Evolutionary conservation across 192 early-diverging fungal genomes (phyloP), one percentile per base, ranked within the genome.

Genomic region (Umbelopsis vinacea): DNA sequence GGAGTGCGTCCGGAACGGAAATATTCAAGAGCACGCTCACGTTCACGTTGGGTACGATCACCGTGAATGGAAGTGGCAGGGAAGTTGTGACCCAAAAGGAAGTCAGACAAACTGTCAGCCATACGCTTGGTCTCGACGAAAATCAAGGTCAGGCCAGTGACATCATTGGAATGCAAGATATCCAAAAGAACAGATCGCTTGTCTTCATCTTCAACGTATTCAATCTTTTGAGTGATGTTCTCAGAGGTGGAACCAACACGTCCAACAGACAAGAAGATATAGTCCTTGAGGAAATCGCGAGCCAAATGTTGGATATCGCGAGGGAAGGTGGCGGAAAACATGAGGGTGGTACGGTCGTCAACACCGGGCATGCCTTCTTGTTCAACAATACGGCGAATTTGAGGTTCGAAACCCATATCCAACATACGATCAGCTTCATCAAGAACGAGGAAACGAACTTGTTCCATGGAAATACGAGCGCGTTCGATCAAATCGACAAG

Each of bases 361-460:
- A 96, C 89, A 52, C 81, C 83, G 71, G 80, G 89, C 89, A 81
- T 94, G 75, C 81, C 86, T 85, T 88, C 84, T 91, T 94, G 71
- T 85, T 87, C 91, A 60, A 97, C 90, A 78, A 99, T 95, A 67
- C 93, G 90, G 72, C 90, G 87, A 74, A 98, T 97, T 74, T 95
- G 93, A 69, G 91, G 92, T 76, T 99, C 94, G 85, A 97, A 97
- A 70, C 94, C 96, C 79, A 92, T 90, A 75, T 99, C 96, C 76
- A 98, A 87, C 97, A 97, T 98, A 71, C 97, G 91, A 85, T 98
- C 97, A 29, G 95, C 96, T 82, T 98, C 96, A 74, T 99, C 96
- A 40, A 98, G 86, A 37, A 99, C 96, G 57, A 98, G 81, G 75
- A 90, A 99, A 29, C 86, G 82, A 4, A 96, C 91, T 40, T 91